Percentiles rank a stretch among this genome's conserved stretches.
These are phyloP conservation scores for Lactifluus piperatus DNA, from an alignment of 768 basidiomycete genomes.

Conservation along the genomic window DNA sequence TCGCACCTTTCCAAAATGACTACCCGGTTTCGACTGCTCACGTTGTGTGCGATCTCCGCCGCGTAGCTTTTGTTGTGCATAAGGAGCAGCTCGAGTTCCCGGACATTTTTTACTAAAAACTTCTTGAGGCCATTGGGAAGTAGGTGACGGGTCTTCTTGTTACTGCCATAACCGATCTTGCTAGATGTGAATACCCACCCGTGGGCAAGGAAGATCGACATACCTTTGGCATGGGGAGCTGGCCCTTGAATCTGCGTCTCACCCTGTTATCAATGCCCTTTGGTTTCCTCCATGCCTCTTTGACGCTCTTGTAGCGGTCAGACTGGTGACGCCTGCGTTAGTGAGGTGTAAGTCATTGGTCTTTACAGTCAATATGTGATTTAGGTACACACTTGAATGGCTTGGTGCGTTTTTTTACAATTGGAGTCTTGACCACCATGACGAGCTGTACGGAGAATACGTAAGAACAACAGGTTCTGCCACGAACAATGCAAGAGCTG, in stretches of 20 bases:
- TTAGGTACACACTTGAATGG: conserved; percentile 76
- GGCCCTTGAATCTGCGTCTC: conserved; percentile 90
- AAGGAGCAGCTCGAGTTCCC: conserved; percentile 89
- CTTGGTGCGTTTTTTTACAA: conserved; percentile 97
- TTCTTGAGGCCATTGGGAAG: conserved; percentile 96
- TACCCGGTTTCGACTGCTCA: conserved; percentile 91
- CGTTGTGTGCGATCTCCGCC: conserved; percentile 94
- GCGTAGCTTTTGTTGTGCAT: conserved; percentile 98
- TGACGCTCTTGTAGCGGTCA: conserved; percentile 93
- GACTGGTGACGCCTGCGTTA: conserved; percentile 86
- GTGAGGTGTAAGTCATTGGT: background rate
- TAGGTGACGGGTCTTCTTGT: conserved; percentile 92
- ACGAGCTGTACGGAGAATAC: conserved; percentile 2
- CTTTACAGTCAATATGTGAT: background rate
- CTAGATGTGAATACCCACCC: background rate
- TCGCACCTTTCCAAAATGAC: conserved; percentile 76
- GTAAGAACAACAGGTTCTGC: conserved; percentile 5
- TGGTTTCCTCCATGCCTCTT: conserved; percentile 99
- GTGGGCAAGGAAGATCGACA: conserved; percentile 1
- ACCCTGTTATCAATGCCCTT: conserved; percentile 99
- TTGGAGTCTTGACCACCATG: conserved; percentile 41
- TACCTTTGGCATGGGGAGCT: conserved; percentile 94
- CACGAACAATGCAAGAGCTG: background rate
- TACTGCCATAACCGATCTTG: conserved; percentile 83
- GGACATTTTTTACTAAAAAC: conserved; percentile 88